Evolutionary conservation across 208 protist species (phyloP).

Genomic region (Trichomonas tenax): DNA sequence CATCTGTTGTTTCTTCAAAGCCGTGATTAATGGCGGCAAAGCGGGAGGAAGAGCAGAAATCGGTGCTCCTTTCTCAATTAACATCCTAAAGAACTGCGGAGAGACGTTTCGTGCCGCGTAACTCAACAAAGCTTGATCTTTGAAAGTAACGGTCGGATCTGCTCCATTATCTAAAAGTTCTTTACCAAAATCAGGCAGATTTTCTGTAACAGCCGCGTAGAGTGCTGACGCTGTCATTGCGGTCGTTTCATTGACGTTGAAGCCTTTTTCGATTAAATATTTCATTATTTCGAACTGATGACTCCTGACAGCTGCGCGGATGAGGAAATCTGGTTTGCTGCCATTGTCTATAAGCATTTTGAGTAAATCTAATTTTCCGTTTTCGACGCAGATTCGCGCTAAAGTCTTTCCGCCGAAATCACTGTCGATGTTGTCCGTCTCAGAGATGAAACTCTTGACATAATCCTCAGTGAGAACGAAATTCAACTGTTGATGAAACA

Average conservation of each 20-base stretch:
- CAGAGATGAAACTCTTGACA: neutral
- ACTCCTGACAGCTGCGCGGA: neutral
- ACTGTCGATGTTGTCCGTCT: neutral
- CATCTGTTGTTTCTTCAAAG: neutral
- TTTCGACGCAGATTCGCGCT: neutral
- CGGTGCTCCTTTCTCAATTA: neutral
- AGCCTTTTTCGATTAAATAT: neutral
- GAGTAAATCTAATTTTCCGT: neutral
- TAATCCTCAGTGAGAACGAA: neutral
- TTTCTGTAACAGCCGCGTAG: neutral
- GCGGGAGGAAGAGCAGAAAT: neutral
- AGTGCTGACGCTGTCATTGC: neutral
- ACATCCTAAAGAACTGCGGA: neutral
- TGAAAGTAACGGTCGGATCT: neutral
- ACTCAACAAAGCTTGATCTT: neutral
- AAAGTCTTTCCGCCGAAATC: neutral
- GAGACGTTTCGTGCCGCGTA: neutral
- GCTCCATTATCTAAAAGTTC: neutral
- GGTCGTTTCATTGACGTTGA: neutral
- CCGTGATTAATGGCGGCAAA: neutral
- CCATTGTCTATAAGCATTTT: neutral
- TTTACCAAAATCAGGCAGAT: neutral
- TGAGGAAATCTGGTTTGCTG: neutral
- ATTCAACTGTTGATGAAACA: neutral
- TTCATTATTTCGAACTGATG: neutral